Conservation (phyloP, 2,329 filamentous ascomycete species). For the Karstenula rhodostoma region DNA sequence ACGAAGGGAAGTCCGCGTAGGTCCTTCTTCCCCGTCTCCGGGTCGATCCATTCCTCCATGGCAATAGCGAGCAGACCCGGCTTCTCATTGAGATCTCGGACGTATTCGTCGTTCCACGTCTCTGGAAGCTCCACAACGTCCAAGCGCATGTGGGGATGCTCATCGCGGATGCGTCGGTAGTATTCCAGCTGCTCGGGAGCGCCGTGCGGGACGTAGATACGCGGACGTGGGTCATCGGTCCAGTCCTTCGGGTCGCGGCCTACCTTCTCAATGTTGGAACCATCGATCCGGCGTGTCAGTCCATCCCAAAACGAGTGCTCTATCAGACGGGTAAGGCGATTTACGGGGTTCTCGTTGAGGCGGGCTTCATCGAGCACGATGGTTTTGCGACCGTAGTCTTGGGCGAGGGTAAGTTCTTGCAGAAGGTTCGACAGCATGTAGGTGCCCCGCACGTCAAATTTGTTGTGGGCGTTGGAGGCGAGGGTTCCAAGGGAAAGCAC, state of each 20-base stretch:
- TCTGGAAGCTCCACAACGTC: conserved; percentile 84
- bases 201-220: conserved; percentile 88
- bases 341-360: conserved; percentile 93
- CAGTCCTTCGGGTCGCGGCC: conserved; percentile 94
- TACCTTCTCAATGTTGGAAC: conserved; percentile 83
- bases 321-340: conserved; percentile 85
- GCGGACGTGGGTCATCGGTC: conserved; percentile 86
- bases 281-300: conserved; percentile 88
- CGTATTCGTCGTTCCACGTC: conserved; percentile 75
- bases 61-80: conserved; percentile 89
- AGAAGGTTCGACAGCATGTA: conserved; percentile 98
- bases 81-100: conserved; percentile 83
- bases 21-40: conserved; percentile 72
- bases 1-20: conserved; percentile 88
- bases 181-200: conserved; percentile 90
- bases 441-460: conserved; percentile 90
- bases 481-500: conserved; percentile 85
- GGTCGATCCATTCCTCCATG: conserved; percentile 78
- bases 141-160: conserved; percentile 82
- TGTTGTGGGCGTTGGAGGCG: conserved; percentile 83
- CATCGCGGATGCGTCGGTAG: conserved; percentile 80
- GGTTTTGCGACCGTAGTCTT: conserved; percentile 87
- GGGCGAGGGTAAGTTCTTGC: conserved; percentile 91
- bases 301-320: conserved; percentile 92
- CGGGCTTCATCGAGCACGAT: conserved; percentile 91